A percentile compares a stretch with the other conserved stretches of the same genome.
phyloP scores from a whole-genome alignment of 164 flowering plant species.

The Aristolochia fimbriata region DNA sequence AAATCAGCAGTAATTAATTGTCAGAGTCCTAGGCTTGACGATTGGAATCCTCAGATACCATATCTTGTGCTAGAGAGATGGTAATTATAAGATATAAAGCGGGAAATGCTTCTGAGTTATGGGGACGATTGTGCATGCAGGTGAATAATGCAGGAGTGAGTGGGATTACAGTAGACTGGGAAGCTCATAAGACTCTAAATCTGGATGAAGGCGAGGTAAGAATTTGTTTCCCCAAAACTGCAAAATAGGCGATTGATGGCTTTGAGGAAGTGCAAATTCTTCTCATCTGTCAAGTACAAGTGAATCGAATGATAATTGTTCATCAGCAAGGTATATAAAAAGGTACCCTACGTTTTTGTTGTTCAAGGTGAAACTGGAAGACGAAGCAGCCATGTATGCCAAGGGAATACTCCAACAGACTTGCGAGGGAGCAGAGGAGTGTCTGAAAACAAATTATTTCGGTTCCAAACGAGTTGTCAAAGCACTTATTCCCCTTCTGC shows the following conservation, averaged over 20 bases:
- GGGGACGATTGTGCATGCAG: slow-evolving; percentile 16
- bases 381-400: slow-evolving; percentile 34
- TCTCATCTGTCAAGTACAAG: too few species aligned
- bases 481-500: slow-evolving; percentile 19
- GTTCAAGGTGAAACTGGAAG: slow-evolving; percentile 27
- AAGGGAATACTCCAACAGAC: slow-evolving; percentile 27
- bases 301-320: too few species aligned
- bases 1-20: not conserved
- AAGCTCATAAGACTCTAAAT: slow-evolving; percentile 27
- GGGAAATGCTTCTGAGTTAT: too few species aligned
- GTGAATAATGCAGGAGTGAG: slow-evolving; percentile 59
- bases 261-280: too few species aligned
- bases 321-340: too few species aligned
- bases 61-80: too few species aligned
- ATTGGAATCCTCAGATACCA: too few species aligned
- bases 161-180: slow-evolving; percentile 40
- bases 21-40: not conserved
- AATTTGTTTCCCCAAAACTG: not conserved
- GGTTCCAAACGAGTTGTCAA: slow-evolving; percentile 16
- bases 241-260: too few species aligned
- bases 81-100: not conserved
- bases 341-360: too few species aligned
- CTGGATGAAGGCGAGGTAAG: slow-evolving; percentile 17
- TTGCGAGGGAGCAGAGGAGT: slow-evolving; percentile 13
- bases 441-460: slow-evolving; percentile 19